Percentiles rank a stretch among this genome's conserved stretches.
Evolutionary conservation across 176 grass and related monocot species (phyloP).

Genomic region (Zoysia pacifica): DNA sequence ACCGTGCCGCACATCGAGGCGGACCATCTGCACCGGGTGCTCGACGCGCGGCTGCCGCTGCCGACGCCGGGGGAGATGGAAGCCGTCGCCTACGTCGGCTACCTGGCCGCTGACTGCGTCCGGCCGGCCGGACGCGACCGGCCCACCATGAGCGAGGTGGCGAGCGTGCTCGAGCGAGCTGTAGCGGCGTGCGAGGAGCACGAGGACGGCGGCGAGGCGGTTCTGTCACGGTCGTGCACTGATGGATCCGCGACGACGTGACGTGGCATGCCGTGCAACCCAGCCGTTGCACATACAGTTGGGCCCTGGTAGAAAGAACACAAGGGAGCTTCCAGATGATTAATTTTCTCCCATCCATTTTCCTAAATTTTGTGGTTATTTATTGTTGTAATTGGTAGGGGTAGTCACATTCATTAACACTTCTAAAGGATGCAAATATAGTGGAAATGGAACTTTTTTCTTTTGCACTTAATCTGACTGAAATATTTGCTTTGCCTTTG

Average conservation of each 20-base stretch:
- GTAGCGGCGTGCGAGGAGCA: constrained; percentile 52
- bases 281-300: no score
- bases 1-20: constrained; percentile 65
- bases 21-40: constrained; percentile 67
- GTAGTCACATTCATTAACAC: constrained; percentile 57
- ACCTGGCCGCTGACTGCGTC: constrained; percentile 80
- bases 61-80: constrained; percentile 88
- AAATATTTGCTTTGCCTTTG: background rate
- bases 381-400: constrained; percentile 36
- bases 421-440: constrained; percentile 8
- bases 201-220: constrained; percentile 20
- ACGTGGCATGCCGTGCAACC: constrained; percentile 18
- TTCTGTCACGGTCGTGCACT: constrained; percentile 60
- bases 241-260: constrained; percentile 60
- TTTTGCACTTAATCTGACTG: background rate
- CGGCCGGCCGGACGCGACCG: constrained; percentile 46
- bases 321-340: no score
- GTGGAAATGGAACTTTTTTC: background rate
- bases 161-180: constrained; percentile 68
- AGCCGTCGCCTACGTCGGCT: constrained; percentile 76
- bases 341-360: no score
- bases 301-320: no score
- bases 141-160: constrained; percentile 88
- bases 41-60: constrained; percentile 70
- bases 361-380: no score